phyloP scores from a whole-genome alignment of 176 grass and related monocot species.

The Typha latifolia region DNA sequence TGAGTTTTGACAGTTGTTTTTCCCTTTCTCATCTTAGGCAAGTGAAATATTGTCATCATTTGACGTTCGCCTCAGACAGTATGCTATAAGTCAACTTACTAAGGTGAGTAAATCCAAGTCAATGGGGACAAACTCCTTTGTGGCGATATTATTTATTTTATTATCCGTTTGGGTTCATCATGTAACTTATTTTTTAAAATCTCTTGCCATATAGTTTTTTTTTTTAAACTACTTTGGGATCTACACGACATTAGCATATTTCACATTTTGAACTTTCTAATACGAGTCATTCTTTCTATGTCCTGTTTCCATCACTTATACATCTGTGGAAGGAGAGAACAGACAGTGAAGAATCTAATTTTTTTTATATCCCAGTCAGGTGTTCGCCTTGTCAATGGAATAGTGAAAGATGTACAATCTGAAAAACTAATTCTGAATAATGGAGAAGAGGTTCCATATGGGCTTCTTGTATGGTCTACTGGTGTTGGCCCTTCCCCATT shows the following conservation, averaged over 20 bases:
- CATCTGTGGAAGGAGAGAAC: no score
- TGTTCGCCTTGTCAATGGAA: conserved; percentile 67
- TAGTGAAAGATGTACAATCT: conserved; percentile 81
- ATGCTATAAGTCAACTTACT: conserved; percentile 73
- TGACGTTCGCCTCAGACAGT: conserved; percentile 89
- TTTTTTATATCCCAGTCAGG: conserved; percentile 52
- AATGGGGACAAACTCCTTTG: neutral
- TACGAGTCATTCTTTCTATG: no score
- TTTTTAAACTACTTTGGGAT: neutral
- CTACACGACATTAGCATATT: neutral
- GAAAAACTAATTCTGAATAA: conserved; percentile 72
- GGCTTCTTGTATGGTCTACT: conserved; percentile 95
- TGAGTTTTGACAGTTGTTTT: neutral
- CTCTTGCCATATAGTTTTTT: neutral
- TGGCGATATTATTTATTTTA: neutral
- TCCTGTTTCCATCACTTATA: no score
- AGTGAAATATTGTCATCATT: conserved; percentile 96
- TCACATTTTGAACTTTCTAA: no score
- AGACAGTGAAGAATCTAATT: neutral
- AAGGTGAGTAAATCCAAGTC: conserved; percentile 40
- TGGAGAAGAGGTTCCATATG: conserved; percentile 83
- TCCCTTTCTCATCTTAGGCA: conserved; percentile 48
- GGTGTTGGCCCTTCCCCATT: conserved; percentile 86
- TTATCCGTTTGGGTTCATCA: neutral
- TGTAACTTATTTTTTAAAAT: neutral